Percentiles rank a stretch among this genome's conserved stretches.
Conservation (phyloP, 768 basidiomycete species). For the Amylocystis lapponica region DNA sequence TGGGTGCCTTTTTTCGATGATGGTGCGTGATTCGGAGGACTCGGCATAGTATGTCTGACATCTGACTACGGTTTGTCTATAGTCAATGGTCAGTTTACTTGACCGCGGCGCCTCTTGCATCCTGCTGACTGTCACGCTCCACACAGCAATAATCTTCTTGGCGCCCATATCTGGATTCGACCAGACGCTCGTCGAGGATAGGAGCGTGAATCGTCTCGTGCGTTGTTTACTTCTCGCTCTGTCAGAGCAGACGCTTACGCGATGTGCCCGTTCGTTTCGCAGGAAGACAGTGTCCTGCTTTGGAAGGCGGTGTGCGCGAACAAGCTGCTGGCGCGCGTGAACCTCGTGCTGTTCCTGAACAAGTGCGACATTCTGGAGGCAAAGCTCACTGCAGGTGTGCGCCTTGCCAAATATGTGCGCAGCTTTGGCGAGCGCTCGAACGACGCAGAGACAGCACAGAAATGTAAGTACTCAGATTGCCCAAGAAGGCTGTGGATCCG, state of each 20-base stretch:
- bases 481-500: background rate
- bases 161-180: conserved; percentile 57
- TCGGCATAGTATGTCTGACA: background rate
- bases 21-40: conserved; percentile 25
- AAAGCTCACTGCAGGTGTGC: conserved; percentile 61
- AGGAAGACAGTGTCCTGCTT: conserved; percentile 75
- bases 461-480: conserved; percentile 41
- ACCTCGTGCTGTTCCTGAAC: conserved; percentile 76
- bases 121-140: conserved; percentile 22
- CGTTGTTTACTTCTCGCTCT: background rate
- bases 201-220: conserved; percentile 45
- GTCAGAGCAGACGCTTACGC: no score
- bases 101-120: conserved; percentile 16
- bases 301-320: conserved; percentile 74
- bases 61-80: no score
- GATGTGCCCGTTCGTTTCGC: background rate
- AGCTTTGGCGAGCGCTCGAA: conserved; percentile 67
- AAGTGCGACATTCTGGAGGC: conserved; percentile 70
- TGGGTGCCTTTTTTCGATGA: conserved; percentile 56
- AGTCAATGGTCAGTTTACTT: conserved; percentile 12
- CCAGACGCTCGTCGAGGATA: conserved; percentile 47
- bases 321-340: conserved; percentile 62
- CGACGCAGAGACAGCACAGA: conserved; percentile 60
- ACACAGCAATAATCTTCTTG: conserved; percentile 52
- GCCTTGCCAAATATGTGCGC: conserved; percentile 61